Percentiles rank a stretch among this genome's conserved stretches.
Evolutionary conservation across 345 rosid species (phyloP).

Genomic region (Salix suchowensis): DNA sequence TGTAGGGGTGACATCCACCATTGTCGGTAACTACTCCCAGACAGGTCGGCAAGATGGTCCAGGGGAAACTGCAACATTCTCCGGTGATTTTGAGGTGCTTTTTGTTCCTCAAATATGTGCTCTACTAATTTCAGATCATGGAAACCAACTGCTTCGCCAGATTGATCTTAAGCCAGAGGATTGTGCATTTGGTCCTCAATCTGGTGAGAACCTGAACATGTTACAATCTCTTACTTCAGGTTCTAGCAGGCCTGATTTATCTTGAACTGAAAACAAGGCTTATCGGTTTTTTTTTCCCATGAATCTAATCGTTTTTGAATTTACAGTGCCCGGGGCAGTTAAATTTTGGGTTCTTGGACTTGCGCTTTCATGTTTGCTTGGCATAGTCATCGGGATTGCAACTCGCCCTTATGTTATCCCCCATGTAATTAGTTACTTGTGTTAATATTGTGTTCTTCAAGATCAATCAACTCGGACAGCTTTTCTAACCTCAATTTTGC

Average conservation of each 20-base stretch:
- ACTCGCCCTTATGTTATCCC: constrained; percentile 29
- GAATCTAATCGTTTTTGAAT: background rate
- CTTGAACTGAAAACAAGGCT: background rate
- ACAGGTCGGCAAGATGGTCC: constrained; percentile 55
- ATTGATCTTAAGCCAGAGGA: constrained; percentile 60
- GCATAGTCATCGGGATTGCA: constrained; percentile 35
- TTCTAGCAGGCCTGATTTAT: background rate
- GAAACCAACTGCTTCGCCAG: constrained; percentile 50
- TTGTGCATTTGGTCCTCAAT: constrained; percentile 43
- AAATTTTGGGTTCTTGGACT: constrained; percentile 34
- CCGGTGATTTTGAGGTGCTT: constrained; percentile 49
- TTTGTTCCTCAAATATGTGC: constrained; percentile 50
- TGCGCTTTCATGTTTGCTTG: constrained; percentile 36
- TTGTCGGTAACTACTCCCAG: constrained; percentile 50
- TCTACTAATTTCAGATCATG: constrained; percentile 61
- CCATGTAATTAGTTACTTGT: constrained; percentile 35
- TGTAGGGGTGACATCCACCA: constrained; percentile 55
- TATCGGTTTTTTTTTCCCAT: background rate
- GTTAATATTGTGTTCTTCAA: background rate
- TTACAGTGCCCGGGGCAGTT: constrained; percentile 33
- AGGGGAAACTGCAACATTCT: constrained; percentile 66
- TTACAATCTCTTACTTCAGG: background rate
- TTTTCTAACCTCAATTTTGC: constrained; percentile 37
- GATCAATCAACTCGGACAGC: constrained; percentile 1
- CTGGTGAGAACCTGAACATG: constrained; percentile 26